phyloP scores from a whole-genome alignment of 352 stramenopile species.

The Aphanomyces cochlioides region DNA sequence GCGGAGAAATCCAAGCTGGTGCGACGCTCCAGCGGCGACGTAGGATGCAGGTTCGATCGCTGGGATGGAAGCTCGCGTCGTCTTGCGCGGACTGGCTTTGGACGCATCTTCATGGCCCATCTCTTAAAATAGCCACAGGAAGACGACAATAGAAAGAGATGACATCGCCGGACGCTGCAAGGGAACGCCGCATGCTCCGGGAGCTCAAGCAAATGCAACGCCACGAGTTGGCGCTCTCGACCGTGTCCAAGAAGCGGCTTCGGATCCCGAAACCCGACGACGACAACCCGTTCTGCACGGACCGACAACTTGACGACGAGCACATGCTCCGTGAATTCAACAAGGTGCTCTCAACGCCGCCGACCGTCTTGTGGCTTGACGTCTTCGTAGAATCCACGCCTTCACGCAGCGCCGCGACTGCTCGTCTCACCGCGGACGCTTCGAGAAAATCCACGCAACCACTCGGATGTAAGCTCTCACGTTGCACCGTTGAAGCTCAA shows the following conservation, averaged over 20 bases:
- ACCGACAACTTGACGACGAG: slow-evolving; percentile 70
- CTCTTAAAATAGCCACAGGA: slow-evolving; percentile 1
- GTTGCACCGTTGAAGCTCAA: no score
- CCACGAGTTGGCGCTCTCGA: slow-evolving; percentile 44
- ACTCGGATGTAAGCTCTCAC: slow-evolving; percentile 54
- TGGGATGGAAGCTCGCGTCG: background rate
- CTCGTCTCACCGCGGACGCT: slow-evolving; percentile 44
- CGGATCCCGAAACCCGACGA: slow-evolving; percentile 56
- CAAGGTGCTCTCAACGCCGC: slow-evolving; percentile 44
- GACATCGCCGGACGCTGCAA: slow-evolving; percentile 22
- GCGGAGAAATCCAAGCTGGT: no score
- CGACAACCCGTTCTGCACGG: slow-evolving; percentile 65
- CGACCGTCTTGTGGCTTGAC: background rate
- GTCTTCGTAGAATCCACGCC: slow-evolving; percentile 20
- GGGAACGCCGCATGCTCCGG: slow-evolving; percentile 63
- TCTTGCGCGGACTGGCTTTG: background rate
- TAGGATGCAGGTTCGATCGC: background rate
- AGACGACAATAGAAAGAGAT: background rate
- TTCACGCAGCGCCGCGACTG: slow-evolving; percentile 29
- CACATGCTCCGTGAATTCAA: slow-evolving; percentile 74
- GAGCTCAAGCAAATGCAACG: slow-evolving; percentile 69
- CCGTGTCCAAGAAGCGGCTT: slow-evolving; percentile 60
- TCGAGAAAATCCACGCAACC: slow-evolving; percentile 61
- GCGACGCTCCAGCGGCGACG: no score
- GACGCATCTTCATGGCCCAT: background rate